Base-by-base conservation (phyloP, 345 rosid genomes). In the Acer negundo region DNA sequence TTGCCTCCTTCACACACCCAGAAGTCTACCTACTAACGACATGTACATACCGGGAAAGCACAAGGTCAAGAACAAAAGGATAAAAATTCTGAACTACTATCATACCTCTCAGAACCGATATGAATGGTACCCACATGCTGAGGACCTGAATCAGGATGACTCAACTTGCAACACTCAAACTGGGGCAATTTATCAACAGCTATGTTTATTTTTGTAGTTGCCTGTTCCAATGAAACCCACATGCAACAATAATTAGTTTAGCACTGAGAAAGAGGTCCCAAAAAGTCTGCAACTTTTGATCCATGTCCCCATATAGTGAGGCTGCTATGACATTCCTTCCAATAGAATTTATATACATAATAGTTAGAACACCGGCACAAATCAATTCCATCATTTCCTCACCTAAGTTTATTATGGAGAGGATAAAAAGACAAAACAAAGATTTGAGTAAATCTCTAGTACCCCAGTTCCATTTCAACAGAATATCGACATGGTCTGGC, bases 51-150 rank as follows among this genome's bases (percentile, higher is more conserved):
- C 23, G 24, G 28, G 46, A 17, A 24, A 46, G 46, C 38, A 63
- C 46, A 19, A 19, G 13, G 26, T 46, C 26, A 20, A 47, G 58
- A 47, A 65, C 64, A n/a, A 75, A n/a, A 20, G 51, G 55, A 53
- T 64, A 20, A 51, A 66, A 62, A 61, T 23, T 6, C 35, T 58
- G 62, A 66, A 66, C 38, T 26, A 40, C 6, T 15, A 77, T 44
- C 62, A 74, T 80, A 88, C 89, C 88, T 90, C 84, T 85, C 89
- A 16, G 85, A 86, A 70, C 84, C 89, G 78, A 90, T 83, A 55
- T 81, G 91, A 81, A 88, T 85, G 59, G 90, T 85, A 63, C 87
- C 93, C 74, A 73, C 75, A 75, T 88, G 93, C 69, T 86, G 90
- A 81, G 87, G 90, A 74, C 90, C 91, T 1, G 82, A 85, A 67